Base-by-base conservation (phyloP, 192 early-diverging fungal species). In the Coemansia sp. region DNA sequence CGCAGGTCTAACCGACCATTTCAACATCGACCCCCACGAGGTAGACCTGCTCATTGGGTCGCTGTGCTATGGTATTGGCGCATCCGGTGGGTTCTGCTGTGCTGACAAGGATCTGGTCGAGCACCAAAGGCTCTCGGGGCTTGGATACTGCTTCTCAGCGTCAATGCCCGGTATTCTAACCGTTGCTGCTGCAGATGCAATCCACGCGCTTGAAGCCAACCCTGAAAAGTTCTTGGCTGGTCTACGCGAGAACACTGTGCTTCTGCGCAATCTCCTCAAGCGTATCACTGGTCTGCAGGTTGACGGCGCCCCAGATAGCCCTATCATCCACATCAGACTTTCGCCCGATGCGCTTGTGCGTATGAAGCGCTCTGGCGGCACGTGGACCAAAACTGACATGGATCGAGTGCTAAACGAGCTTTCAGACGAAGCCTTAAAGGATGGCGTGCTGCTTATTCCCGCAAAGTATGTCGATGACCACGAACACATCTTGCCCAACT, bases 101-200 rank as follows among this genome's bases (percentile, higher is more conserved):
- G 95, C 92, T 15, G 83, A 86, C 61, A 86, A 86, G 68, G 93
- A 94, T 60, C 87, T 96, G 56, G 82, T 93, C 15, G 94, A 96
- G 70, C 93, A 98, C 76, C 88, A 96, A 79, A 86, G 93, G 36
- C 87, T 99, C 32, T 93, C 93, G 11, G 94, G 94, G 6, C 80
- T 84, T 38, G 91, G 91, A 2, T 99, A 97, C 80, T 90, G 89
- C 63, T 99, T 91, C 77, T 97, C 95, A 36, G 96, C 96, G 0
- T 92, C 95, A 13, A 86, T 99, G 42, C 96, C 96, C 20, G 93
- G 94, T 22, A 92, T 95, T 77, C 86, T 99, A 5, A 86, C 95
- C 17, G 92, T 94, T 23, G 85, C 90, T 42, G 91, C 93, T n/a
- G 81, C 89, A 2, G 93, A 96, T 71, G 92, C 91, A 5, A 80